Conservation (phyloP, 1,284 basidiomycete species). For the Kwoniella shivajii region DNA sequence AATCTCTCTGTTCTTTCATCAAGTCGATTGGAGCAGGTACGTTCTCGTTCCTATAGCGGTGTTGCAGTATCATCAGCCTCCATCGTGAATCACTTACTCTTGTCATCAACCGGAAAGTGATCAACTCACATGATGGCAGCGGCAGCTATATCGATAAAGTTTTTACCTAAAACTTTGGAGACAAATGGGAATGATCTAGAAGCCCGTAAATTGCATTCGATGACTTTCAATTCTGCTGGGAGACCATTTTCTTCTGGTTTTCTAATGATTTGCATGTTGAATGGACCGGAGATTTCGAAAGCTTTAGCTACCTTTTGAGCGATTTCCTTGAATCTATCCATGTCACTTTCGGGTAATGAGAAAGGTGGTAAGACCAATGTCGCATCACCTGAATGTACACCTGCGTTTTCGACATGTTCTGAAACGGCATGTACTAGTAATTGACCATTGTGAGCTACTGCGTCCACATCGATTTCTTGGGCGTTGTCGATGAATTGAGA, state of each 20-base stretch:
- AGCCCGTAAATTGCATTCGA: conserved; percentile 97
- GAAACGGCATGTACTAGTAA: conserved; percentile 96
- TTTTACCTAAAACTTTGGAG: conserved; percentile 93
- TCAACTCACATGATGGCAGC: conserved; percentile 71
- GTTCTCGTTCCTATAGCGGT: conserved; percentile 53
- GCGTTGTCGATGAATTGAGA: conserved; percentile 98
- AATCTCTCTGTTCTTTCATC: conserved; percentile 88
- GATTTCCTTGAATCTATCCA: conserved; percentile 83
- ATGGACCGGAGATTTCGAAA: conserved; percentile 96
- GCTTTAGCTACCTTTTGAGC: conserved; percentile 93
- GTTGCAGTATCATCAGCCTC: neutral
- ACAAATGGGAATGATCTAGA: conserved; percentile 99
- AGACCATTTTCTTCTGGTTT: conserved; percentile 66
- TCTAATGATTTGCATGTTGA: conserved; percentile 99
- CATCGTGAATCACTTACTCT: neutral
- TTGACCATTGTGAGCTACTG: conserved; percentile 90
- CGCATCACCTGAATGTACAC: conserved; percentile 98
- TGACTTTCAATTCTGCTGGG: conserved; percentile 81
- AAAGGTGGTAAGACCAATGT: conserved; percentile 97
- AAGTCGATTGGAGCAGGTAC: conserved; percentile 92
- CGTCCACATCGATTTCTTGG: conserved; percentile 98
- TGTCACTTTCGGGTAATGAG: conserved; percentile 73
- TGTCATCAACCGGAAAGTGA: neutral
- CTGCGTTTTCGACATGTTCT: conserved; percentile 98
- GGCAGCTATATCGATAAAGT: conserved; percentile 95